Evolutionary conservation across 352 stramenopile genomes (phyloP), one percentile per base, ranked within the genome.

Genomic region (Pythium utonaiense): DNA sequence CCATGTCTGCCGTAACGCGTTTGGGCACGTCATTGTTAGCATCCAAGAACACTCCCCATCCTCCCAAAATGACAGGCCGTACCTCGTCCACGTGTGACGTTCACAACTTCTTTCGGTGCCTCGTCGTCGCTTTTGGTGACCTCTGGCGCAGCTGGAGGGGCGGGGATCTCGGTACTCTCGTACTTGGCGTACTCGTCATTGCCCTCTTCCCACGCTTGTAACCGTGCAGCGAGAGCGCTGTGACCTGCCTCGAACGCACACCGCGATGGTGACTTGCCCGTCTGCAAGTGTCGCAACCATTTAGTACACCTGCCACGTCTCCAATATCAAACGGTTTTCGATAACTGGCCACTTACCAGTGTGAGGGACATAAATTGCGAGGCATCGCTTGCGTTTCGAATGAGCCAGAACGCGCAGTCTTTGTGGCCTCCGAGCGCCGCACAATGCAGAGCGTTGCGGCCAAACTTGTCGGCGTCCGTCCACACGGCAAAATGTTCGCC

Each of bases 241-340:
- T 95, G 83, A 3, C 86, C 86, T 30, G 82, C 84, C 66, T 95
- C 86, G 63, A 95, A 95, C 8, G 86, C 86, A 69, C 86, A 95
- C 8, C 86, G 74, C 12, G 86, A 95, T 27, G 86, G 82, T n/a
- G 77, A 93, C 50, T 95, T 95, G 68, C 90, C 87, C 17, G 86
- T 95, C 85, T 95, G 63, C 33, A 60, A 24, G 25, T 19, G 40
- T 16, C 16, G 36, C 36, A 28, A 24, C 19, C 12, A 52, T 13
- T 21, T 14, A 42, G 25, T n/a, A n/a, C n/a, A n/a, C n/a, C n/a
- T n/a, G n/a, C n/a, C n/a, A n/a, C n/a, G n/a, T n/a, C n/a, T n/a
- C n/a, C n/a, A n/a, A n/a, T n/a, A n/a, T n/a, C n/a, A n/a, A n/a
- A n/a, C n/a, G n/a, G n/a, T n/a, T n/a, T n/a, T n/a, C n/a, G n/a